Conservation (phyloP, 1,284 basidiomycete genomes). For the Exobasidium rhododendri region DNA sequence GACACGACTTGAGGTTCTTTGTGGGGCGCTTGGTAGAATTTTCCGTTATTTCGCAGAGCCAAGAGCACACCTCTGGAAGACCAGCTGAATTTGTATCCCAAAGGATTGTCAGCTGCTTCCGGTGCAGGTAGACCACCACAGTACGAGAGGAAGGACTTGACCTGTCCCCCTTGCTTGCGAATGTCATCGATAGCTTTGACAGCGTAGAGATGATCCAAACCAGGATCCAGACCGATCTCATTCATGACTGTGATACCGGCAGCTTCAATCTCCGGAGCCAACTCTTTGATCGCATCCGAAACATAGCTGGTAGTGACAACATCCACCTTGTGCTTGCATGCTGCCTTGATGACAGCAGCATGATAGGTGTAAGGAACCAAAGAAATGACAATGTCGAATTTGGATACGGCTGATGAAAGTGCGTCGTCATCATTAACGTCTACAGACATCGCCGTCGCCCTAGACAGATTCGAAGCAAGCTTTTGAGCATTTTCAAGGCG, state of each 20-base stretch:
- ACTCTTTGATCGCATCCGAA: constrained; percentile 82
- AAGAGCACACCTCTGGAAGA: constrained; percentile 93
- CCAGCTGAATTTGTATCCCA: constrained; percentile 99
- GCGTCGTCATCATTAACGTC: constrained; percentile 74
- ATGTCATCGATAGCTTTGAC: constrained; percentile 95
- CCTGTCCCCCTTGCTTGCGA: constrained; percentile 81
- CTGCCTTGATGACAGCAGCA: constrained; percentile 84
- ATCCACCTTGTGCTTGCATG: constrained; percentile 88
- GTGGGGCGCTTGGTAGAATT: constrained; percentile 60
- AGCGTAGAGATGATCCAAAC: constrained; percentile 95
- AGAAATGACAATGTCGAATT: constrained; percentile 89
- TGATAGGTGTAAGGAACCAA: constrained; percentile 96
- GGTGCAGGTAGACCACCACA: constrained; percentile 95
- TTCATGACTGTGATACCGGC: constrained; percentile 95
- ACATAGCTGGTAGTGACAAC: constrained; percentile 97
- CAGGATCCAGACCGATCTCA: constrained; percentile 95
- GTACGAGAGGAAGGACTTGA: constrained; percentile 92
- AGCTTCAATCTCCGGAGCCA: constrained; percentile 76
- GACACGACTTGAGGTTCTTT: constrained; percentile 45
- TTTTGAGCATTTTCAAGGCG: constrained; percentile 61
- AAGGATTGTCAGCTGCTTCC: constrained; percentile 84
- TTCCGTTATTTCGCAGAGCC: constrained; percentile 86
- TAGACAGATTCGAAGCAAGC: constrained; percentile 68
- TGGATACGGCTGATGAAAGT: constrained; percentile 76
- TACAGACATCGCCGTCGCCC: constrained; percentile 71